Conservation (phyloP, 2,329 filamentous ascomycete genomes). For the Diplodia mutila region DNA sequence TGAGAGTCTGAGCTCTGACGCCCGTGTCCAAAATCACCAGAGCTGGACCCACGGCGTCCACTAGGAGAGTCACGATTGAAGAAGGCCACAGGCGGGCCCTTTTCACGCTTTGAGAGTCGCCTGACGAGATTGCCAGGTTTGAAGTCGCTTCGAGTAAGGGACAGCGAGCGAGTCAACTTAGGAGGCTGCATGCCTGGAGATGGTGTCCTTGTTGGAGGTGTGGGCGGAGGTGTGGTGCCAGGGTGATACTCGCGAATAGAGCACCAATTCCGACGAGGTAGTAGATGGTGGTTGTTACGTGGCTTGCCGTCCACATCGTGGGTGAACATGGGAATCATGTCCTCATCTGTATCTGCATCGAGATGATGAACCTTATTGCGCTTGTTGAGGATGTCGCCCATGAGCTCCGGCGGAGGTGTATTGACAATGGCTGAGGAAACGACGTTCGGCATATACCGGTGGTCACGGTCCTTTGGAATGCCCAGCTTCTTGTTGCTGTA, state of each 20-base stretch:
- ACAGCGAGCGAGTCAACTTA: constrained; percentile 36
- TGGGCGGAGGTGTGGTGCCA: constrained; percentile 71
- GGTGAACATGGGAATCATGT: constrained; percentile 92
- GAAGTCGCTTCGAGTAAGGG: constrained; percentile 34
- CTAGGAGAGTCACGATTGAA: constrained; percentile 33
- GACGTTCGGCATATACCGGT: constrained; percentile 95
- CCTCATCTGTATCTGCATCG: constrained; percentile 78
- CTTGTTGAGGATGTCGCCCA: constrained; percentile 92
- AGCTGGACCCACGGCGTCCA: constrained; percentile 15
- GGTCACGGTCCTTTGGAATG: constrained; percentile 85
- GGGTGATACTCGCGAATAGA: constrained; percentile 85
- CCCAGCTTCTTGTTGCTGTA: constrained; percentile 86
- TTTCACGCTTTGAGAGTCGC: constrained; percentile 39
- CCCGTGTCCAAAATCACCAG: constrained; percentile 3
- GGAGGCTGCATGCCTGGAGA: constrained; percentile 34
- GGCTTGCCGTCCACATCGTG: constrained; percentile 87
- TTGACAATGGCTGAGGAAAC: constrained; percentile 95
- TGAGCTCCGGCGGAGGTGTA: constrained; percentile 80
- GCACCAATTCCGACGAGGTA: constrained; percentile 95
- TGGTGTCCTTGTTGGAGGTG: constrained; percentile 51
- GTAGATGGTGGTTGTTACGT: constrained; percentile 85
- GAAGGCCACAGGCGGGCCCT: constrained; percentile 41
- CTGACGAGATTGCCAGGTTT: constrained; percentile 48
- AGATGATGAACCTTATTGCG: constrained; percentile 76
- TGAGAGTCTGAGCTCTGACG: constrained; percentile 12